Evolutionary conservation across 2,329 filamentous ascomycete species (phyloP).

Genomic region (Apiospora malaysiana): DNA sequence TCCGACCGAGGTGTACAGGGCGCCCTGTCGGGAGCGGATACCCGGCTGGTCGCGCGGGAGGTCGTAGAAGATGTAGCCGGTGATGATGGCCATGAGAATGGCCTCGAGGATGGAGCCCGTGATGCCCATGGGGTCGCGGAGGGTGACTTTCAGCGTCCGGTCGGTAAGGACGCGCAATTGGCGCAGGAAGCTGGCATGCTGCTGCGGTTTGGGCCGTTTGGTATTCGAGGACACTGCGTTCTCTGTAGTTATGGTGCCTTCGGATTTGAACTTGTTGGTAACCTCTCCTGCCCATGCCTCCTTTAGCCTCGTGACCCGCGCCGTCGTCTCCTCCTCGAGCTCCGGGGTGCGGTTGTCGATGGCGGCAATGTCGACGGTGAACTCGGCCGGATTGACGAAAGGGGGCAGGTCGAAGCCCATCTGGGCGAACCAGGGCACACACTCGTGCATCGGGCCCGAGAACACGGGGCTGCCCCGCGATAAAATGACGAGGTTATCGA

Average conservation of each 20-base stretch:
- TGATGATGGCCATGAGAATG: slow-evolving; percentile 72
- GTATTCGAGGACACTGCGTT: neutral
- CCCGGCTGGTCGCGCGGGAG: slow-evolving; percentile 70
- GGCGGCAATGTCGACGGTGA: slow-evolving; percentile 75
- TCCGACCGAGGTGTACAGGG: slow-evolving; percentile 72
- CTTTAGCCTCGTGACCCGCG: slow-evolving; percentile 67
- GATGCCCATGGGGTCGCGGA: slow-evolving; percentile 80
- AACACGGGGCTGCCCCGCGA: slow-evolving; percentile 73
- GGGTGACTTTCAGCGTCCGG: slow-evolving; percentile 73
- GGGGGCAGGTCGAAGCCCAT: slow-evolving; percentile 67
- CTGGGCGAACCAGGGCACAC: slow-evolving; percentile 67
- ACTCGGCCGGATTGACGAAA: slow-evolving; percentile 81
- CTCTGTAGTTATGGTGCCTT: slow-evolving; percentile 26
- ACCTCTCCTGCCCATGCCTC: slow-evolving; percentile 60
- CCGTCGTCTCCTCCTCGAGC: slow-evolving; percentile 63
- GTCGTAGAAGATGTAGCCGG: slow-evolving; percentile 74
- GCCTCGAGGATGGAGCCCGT: slow-evolving; percentile 73
- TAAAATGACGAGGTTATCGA: slow-evolving; percentile 74
- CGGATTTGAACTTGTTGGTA: slow-evolving; percentile 33
- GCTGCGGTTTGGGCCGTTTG: slow-evolving; percentile 31
- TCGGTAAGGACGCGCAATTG: slow-evolving; percentile 71
- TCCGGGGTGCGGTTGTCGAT: slow-evolving; percentile 74
- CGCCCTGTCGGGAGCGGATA: slow-evolving; percentile 75
- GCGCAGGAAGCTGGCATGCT: slow-evolving; percentile 62
- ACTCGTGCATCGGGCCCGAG: slow-evolving; percentile 63